Percentiles rank a stretch among this genome's conserved stretches.
Evolutionary conservation across 1,139 yeast species (phyloP).

Genomic region (Citeromyces hawaiiensis): DNA sequence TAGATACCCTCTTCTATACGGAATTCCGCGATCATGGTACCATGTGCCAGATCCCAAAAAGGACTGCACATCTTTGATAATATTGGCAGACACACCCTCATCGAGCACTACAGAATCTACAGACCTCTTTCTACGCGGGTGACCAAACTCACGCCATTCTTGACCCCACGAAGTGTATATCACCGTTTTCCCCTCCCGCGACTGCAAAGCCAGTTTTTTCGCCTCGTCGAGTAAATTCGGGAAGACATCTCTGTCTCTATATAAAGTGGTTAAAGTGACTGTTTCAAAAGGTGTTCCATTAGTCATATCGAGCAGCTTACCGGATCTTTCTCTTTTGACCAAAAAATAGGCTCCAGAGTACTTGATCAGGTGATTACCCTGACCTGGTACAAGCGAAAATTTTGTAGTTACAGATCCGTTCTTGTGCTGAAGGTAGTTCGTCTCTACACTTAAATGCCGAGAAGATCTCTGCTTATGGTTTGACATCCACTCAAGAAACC

Average conservation of each 20-base stretch:
- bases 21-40: conserved; percentile 94
- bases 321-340: conserved; percentile 83
- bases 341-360: conserved; percentile 84
- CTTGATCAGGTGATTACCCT: conserved; percentile 80
- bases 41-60: conserved; percentile 72
- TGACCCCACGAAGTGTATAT: conserved; percentile 94
- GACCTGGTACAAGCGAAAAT: conserved; percentile 93
- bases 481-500: conserved; percentile 98
- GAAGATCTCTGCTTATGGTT: conserved; percentile 59
- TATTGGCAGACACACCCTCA: conserved; percentile 49
- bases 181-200: conserved; percentile 90
- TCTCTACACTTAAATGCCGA: conserved; percentile 83
- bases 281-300: conserved; percentile 95
- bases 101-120: conserved; percentile 82
- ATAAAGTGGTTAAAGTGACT: conserved; percentile 79
- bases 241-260: conserved; percentile 65
- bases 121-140: conserved; percentile 78
- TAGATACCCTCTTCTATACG: conserved; percentile 89
- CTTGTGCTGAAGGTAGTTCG: conserved; percentile 78
- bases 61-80: conserved; percentile 64
- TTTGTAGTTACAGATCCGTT: conserved; percentile 85
- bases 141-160: conserved; percentile 98
- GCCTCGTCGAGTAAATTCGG: conserved; percentile 74
- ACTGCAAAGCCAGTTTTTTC: conserved; percentile 64
- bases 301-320: conserved; percentile 77